Evolutionary conservation across 176 grass and related monocot genomes (phyloP).

Genomic region (Saccharum officinarum): DNA sequence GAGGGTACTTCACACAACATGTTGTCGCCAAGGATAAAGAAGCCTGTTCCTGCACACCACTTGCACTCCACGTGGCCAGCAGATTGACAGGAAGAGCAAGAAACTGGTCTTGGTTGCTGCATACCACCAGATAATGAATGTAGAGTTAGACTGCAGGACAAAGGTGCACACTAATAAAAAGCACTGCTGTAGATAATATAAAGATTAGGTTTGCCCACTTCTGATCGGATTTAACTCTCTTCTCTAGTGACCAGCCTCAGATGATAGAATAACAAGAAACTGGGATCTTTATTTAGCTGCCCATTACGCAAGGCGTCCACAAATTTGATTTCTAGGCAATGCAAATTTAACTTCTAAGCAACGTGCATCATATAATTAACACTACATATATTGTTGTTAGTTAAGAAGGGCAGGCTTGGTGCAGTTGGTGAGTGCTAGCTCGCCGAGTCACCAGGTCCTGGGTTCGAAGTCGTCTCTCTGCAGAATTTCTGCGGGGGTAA

Average conservation of each 20-base stretch:
- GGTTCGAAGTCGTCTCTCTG: too few relatives aligned
- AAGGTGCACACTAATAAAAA: constrained; percentile 7
- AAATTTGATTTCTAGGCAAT: constrained; percentile 12
- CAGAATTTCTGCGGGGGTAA: too few relatives aligned
- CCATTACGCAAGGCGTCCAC: background rate
- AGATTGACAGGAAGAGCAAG: constrained; percentile 77
- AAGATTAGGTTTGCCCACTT: background rate
- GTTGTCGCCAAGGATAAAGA: constrained; percentile 95
- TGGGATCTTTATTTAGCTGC: background rate
- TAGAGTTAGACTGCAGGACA: constrained; percentile 17
- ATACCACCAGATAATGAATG: constrained; percentile 45
- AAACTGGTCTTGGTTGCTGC: constrained; percentile 86
- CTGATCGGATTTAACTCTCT: constrained; percentile 1
- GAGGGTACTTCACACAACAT: constrained; percentile 96
- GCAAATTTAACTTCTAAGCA: constrained; percentile 13
- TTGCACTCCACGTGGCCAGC: constrained; percentile 86
- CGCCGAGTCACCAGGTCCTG: too few relatives aligned
- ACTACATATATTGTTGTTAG: background rate
- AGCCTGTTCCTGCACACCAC: constrained; percentile 88
- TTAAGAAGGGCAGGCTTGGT: too few relatives aligned
- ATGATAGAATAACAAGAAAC: constrained; percentile 28
- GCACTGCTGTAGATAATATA: background rate
- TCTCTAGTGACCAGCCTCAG: background rate
- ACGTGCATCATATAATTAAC: background rate
- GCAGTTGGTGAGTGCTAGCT: too few relatives aligned